phyloP scores from a whole-genome alignment of 2,329 filamentous ascomycete genomes.

The Fusarium sp. region DNA sequence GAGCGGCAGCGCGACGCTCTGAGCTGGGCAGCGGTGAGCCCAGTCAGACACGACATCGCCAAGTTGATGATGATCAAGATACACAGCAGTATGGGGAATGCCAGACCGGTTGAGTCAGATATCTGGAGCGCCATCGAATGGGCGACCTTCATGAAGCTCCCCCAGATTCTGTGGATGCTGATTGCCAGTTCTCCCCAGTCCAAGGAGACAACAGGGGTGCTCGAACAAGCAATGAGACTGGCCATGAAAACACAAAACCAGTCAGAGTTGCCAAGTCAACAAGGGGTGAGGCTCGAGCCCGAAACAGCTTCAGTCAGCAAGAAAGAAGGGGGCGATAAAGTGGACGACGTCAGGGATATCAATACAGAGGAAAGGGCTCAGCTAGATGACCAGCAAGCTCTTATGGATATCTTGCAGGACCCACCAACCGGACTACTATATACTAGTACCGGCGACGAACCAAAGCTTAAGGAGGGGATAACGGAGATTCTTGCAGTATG shows the following conservation, averaged over 20 bases:
- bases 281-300: not conserved
- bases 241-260: not conserved
- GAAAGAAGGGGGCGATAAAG: not conserved
- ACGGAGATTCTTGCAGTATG: not conserved
- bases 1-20: not conserved
- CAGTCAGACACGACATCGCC: not conserved
- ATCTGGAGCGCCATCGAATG: not conserved
- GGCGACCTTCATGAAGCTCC: not conserved
- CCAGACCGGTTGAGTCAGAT: not conserved
- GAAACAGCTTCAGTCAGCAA: not conserved
- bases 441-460: not conserved
- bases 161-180: not conserved
- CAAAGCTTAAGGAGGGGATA: not conserved
- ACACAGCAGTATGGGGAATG: not conserved
- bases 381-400: not conserved
- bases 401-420: not conserved
- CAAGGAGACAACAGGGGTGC: not conserved
- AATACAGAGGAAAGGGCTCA: not conserved
- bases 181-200: not conserved
- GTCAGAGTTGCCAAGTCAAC: not conserved
- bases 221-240: not conserved
- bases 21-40: not conserved
- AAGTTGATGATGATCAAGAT: not conserved
- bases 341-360: not conserved
- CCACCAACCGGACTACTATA: not conserved